Base-by-base conservation (phyloP, 208 protist species). In the Acanthamoeba healyi region DNA sequence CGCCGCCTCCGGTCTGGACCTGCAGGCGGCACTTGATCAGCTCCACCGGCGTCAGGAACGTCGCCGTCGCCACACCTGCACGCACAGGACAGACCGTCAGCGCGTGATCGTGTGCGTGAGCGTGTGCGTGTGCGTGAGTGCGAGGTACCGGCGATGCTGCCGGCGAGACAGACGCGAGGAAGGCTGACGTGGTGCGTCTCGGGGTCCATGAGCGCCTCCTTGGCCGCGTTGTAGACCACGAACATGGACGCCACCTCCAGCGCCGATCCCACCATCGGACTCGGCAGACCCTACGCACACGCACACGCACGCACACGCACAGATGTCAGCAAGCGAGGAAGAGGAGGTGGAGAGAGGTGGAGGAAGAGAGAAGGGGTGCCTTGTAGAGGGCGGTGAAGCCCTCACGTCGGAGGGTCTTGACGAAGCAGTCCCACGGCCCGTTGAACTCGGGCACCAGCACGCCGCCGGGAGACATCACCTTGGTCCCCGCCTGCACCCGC, bases 191-290 rank as follows among this genome's bases (percentile, higher is more conserved):
- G 29, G 7, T 70, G 19, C 14, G 26, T 70, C 26, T 70, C 29
- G 6, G 61, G 61, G 61, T 70, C 61, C 61, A 70, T 70, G 26
- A 70, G 61, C 14, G 61, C 61, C 29, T 70, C 61, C 61, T 70
- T 70, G 61, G 61, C 61, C 61, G 61, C 61, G 61, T 70, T 70
- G 61, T 70, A 70, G 61, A 70, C 61, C 14, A 70, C 61, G n/a
- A 70, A 70, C 61, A 70, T 70, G 61, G 61, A 70, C 14, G 61
- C 61, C 29, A 70, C 61, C 61, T 70, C 61, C 61, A 70, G 6
- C 7, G 61, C 61, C 19, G 61, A 70, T 7, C 61, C 61, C 14
- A 70, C 22, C 61, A 70, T 36, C 61, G 61, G 61, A 26, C 61
- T 70, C 19, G 61, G 61, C 29, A 70, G 61, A 26, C 61, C n/a